A percentile compares a stretch with the other conserved stretches of the same genome.
Evolutionary conservation across 1,284 basidiomycete species (phyloP).

Genomic region (Heterobasidion parviporum): DNA sequence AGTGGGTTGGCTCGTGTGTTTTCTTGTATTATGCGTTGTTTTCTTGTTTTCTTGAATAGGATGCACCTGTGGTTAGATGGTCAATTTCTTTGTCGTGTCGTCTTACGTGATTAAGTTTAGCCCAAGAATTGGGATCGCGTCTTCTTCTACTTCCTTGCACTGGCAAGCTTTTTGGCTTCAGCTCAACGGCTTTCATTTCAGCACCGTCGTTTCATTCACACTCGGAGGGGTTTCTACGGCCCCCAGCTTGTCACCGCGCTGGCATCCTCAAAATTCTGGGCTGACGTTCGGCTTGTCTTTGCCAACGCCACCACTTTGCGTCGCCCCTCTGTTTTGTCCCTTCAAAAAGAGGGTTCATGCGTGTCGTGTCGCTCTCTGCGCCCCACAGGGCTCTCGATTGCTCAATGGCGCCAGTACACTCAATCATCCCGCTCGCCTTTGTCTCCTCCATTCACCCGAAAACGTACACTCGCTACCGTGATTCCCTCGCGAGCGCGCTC

Average conservation of each 20-base stretch:
- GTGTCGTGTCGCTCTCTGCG: not conserved
- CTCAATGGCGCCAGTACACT: not conserved
- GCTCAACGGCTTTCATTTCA: too few species aligned
- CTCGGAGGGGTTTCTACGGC: not conserved
- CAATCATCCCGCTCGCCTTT: not conserved
- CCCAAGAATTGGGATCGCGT: too few species aligned
- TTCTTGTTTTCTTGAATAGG: not conserved
- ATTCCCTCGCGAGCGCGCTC: not conserved
- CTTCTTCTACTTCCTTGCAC: too few species aligned
- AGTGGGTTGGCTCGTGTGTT: not conserved
- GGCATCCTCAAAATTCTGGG: constrained; percentile 7
- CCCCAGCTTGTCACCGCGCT: not conserved
- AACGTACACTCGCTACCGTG: not conserved
- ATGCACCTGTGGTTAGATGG: not conserved
- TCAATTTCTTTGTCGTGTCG: too few species aligned
- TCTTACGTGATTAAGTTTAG: too few species aligned
- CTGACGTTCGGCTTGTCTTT: constrained; percentile 9
- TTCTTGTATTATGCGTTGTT: not conserved
- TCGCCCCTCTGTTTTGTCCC: not conserved
- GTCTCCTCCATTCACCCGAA: too few species aligned
- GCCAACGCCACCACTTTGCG: not conserved
- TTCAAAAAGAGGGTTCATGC: not conserved
- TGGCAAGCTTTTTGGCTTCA: too few species aligned
- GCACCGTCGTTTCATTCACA: too few species aligned
- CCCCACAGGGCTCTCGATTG: too few species aligned